Conservation (phyloP, 805 yeast genomes). For the Candida boidinii region DNA sequence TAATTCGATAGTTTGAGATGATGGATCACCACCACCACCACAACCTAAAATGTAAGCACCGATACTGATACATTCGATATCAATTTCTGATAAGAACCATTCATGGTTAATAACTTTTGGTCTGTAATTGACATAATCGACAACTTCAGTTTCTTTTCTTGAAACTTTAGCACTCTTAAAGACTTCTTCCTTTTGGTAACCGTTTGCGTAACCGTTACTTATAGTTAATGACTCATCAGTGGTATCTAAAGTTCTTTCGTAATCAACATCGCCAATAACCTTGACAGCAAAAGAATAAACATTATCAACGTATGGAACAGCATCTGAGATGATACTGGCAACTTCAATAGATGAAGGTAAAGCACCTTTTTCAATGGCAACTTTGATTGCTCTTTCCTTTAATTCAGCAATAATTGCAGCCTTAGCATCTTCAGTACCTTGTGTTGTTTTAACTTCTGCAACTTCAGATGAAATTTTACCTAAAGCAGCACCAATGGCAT, state of each 20-base stretch:
- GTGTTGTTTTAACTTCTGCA: conserved; percentile 7
- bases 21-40: conserved; percentile 40
- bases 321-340: conserved; percentile 19
- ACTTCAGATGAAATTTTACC: conserved; percentile 32
- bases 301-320: conserved; percentile 26
- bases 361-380: conserved; percentile 20
- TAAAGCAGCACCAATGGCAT: conserved; percentile 44
- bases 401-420: conserved; percentile 14
- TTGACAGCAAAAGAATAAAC: conserved; percentile 28
- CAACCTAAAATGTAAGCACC: conserved; percentile 36
- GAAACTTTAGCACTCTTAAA: conserved; percentile 3
- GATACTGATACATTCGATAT: conserved; percentile 28
- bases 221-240: conserved; percentile 7
- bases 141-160: conserved; percentile 8
- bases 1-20: conserved; percentile 23
- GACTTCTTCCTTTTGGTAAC: neutral
- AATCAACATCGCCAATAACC: conserved; percentile 37
- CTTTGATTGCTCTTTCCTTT: conserved; percentile 10
- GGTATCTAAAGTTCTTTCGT: conserved; percentile 11
- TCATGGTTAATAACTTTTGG: too few relatives aligned
- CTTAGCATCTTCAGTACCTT: conserved; percentile 12
- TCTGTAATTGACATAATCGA: conserved; percentile 16
- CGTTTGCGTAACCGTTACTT: too few relatives aligned
- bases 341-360: conserved; percentile 15
- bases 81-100: conserved; percentile 29